phyloP scores from a whole-genome alignment of 805 yeast genomes.

The Starmerella bombi region DNA sequence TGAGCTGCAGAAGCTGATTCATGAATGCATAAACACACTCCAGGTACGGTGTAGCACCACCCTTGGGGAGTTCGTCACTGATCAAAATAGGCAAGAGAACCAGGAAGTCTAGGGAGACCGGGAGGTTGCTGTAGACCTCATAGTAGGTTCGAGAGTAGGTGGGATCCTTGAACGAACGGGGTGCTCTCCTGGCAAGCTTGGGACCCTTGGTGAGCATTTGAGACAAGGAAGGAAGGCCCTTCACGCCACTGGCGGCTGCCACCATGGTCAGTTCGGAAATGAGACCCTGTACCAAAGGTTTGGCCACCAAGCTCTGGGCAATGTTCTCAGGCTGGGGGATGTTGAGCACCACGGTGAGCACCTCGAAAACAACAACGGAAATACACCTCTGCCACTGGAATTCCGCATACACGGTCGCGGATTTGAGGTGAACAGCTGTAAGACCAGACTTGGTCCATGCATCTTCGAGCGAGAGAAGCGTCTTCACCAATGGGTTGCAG shows the following conservation, averaged over 20 bases:
- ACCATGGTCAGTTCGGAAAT: constrained; percentile 62
- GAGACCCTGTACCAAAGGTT: constrained; percentile 72
- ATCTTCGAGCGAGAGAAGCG: constrained; percentile 9
- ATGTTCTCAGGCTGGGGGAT: constrained; percentile 48
- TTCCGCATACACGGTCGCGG: constrained; percentile 42
- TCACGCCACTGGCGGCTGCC: constrained; percentile 45
- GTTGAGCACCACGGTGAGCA: constrained; percentile 63
- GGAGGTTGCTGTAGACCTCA: constrained; percentile 45
- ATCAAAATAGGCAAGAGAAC: constrained; percentile 74
- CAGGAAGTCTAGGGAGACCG: constrained; percentile 58
- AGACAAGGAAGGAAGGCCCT: constrained; percentile 38
- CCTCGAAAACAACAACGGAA: constrained; percentile 65
- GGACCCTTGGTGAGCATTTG: constrained; percentile 15
- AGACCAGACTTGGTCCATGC: constrained; percentile 16
- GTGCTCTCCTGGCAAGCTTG: constrained; percentile 20
- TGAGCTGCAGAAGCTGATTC: constrained; percentile 27
- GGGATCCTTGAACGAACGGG: constrained; percentile 25
- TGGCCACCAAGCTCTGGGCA: constrained; percentile 58
- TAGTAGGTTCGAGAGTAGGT: constrained; percentile 51
- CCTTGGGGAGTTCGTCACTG: constrained; percentile 61
- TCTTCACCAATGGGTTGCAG: constrained; percentile 1
- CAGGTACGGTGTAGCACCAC: constrained; percentile 76
- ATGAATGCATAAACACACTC: constrained; percentile 63
- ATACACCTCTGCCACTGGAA: constrained; percentile 77
- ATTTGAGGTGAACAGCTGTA: constrained; percentile 14